phyloP scores from a whole-genome alignment of 257 asterid species.

The Solanum peruvianum region DNA sequence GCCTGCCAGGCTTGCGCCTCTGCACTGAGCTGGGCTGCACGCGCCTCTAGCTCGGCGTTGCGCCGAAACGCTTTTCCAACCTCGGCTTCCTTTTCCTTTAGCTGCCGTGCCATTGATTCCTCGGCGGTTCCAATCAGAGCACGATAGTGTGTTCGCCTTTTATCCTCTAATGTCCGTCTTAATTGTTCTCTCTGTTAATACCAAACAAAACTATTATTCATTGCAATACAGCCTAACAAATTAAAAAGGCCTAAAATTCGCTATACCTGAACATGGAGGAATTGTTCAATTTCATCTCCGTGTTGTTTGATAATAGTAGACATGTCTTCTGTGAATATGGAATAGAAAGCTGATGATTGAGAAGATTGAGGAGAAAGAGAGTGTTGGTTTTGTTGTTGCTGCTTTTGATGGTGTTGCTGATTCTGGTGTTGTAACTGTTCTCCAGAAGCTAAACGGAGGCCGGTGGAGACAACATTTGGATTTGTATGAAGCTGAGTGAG shows the following conservation, averaged over 20 bases:
- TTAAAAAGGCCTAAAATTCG: neutral
- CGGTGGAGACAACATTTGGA: constrained; percentile 25
- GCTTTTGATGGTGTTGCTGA: neutral
- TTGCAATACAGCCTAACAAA: neutral
- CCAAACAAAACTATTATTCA: neutral
- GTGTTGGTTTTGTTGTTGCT: neutral
- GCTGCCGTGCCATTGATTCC: constrained; percentile 17
- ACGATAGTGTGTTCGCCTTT: constrained; percentile 22
- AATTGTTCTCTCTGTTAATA: constrained; percentile 18
- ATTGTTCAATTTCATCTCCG: constrained; percentile 21
- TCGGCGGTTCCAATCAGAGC: constrained; percentile 20
- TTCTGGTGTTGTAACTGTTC: constrained; percentile 7
- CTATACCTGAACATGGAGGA: constrained; percentile 6
- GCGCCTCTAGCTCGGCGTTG: constrained; percentile 25
- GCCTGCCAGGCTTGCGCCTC: constrained; percentile 36
- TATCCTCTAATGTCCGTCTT: constrained; percentile 22
- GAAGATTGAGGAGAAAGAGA: constrained; percentile 30
- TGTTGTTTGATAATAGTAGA: constrained; percentile 24
- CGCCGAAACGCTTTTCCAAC: constrained; percentile 24
- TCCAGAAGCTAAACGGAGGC: constrained; percentile 31
- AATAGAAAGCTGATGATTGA: constrained; percentile 15
- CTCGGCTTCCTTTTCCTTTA: constrained; percentile 30
- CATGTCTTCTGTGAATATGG: constrained; percentile 21
- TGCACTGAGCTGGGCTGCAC: constrained; percentile 21
- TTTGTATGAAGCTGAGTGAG: constrained; percentile 15